A percentile compares a stretch with the other conserved stretches of the same genome.
These are phyloP conservation scores for Fagus sylvatica DNA, from an alignment of 306 rosid genomes.

Conservation along the genomic window DNA sequence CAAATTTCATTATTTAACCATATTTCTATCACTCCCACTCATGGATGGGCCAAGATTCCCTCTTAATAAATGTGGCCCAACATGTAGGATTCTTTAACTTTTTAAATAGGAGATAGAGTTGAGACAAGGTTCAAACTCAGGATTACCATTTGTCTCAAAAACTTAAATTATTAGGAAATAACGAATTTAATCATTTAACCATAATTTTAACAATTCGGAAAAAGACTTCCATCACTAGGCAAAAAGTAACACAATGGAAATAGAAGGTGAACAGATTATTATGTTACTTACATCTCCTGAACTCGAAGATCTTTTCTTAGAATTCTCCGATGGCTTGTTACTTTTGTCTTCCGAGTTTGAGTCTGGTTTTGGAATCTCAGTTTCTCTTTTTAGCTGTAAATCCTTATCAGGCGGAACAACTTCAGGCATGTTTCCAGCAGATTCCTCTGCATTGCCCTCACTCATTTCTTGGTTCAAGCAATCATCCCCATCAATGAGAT, in stretches of 20 bases:
- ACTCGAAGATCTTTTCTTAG: slow-evolving; percentile 49
- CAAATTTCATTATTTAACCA: too few species aligned
- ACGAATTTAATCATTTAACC: too few species aligned
- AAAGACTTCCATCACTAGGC: background rate
- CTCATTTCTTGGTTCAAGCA: slow-evolving; percentile 34
- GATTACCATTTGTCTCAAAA: too few species aligned
- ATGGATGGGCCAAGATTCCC: too few species aligned
- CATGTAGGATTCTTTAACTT: too few species aligned
- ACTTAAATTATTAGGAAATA: too few species aligned
- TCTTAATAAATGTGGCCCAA: too few species aligned
- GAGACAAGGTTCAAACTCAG: too few species aligned
- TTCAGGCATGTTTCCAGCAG: slow-evolving; percentile 23
- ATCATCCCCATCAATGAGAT: slow-evolving; percentile 33
- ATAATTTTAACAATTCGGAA: too few species aligned
- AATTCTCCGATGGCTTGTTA: slow-evolving; percentile 10
- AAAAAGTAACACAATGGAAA: background rate
- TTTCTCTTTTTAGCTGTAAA: slow-evolving; percentile 24
- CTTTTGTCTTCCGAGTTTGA: slow-evolving; percentile 19
- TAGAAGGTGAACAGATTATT: background rate
- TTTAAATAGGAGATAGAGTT: too few species aligned
- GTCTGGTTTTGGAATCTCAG: slow-evolving; percentile 31
- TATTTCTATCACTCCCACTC: too few species aligned
- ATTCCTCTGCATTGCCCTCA: slow-evolving; percentile 38
- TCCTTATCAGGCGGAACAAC: slow-evolving; percentile 30
- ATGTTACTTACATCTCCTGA: slow-evolving; percentile 45